Percentiles rank a stretch among this genome's conserved stretches.
Evolutionary conservation across 2,329 filamentous ascomycete genomes (phyloP).

Genomic region (Trichophyton verrucosum): DNA sequence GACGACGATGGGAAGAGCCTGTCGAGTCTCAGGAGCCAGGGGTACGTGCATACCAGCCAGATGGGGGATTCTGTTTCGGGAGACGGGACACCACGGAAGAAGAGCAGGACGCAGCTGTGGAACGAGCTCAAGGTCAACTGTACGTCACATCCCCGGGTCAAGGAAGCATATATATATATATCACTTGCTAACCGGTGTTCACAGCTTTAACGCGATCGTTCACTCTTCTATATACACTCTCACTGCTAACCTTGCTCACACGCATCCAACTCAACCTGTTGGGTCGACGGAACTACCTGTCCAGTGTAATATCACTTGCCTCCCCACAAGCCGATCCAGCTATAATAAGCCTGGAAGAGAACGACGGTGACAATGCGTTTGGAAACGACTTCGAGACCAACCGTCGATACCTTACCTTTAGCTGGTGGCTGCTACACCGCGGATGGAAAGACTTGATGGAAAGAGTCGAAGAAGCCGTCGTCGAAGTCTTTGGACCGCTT

Average conservation of each 20-base stretch:
- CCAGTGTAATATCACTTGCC: slow-evolving; percentile 83
- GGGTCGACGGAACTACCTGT: slow-evolving; percentile 86
- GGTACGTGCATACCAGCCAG: slow-evolving; percentile 74
- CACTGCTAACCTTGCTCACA: slow-evolving; percentile 80
- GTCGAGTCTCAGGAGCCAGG: slow-evolving; percentile 64
- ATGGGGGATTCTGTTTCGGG: slow-evolving; percentile 46
- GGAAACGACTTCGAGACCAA: slow-evolving; percentile 96
- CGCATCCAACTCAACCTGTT: slow-evolving; percentile 94
- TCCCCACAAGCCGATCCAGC: slow-evolving; percentile 57
- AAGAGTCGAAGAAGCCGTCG: slow-evolving; percentile 73
- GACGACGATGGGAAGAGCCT: slow-evolving; percentile 76
- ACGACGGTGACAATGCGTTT: slow-evolving; percentile 79
- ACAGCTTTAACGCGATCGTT: slow-evolving; percentile 80
- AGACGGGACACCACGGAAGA: slow-evolving; percentile 40
- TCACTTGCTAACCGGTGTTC: not conserved
- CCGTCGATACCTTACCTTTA: slow-evolving; percentile 85
- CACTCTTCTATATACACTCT: slow-evolving; percentile 81
- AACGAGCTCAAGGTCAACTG: slow-evolving; percentile 93
- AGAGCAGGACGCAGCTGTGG: slow-evolving; percentile 87
- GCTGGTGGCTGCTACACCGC: slow-evolving; percentile 91
- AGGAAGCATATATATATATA: too few relatives aligned
- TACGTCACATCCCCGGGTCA: slow-evolving; percentile 28
- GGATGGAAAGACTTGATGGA: slow-evolving; percentile 76
- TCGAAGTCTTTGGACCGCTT: slow-evolving; percentile 75
- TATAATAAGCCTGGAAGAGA: slow-evolving; percentile 80